A percentile compares a stretch with the other conserved stretches of the same genome.
phyloP scores from a whole-genome alignment of 129 eudicot species.

The Logfia minima region DNA sequence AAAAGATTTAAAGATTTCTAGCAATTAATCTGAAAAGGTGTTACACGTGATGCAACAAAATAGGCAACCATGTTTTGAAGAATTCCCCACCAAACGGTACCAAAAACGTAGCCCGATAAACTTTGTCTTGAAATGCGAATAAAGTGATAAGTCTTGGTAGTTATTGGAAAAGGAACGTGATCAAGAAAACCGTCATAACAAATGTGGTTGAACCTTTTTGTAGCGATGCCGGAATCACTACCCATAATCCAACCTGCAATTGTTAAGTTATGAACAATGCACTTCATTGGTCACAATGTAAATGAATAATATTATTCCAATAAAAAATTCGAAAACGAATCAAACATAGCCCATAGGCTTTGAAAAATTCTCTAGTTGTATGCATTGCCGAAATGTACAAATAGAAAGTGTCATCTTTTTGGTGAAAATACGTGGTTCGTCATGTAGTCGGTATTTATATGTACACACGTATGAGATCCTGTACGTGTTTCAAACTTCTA shows the following conservation, averaged over 20 bases:
- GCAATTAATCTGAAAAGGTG: neutral
- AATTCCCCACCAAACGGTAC: conserved; percentile 91
- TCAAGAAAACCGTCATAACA: conserved; percentile 63
- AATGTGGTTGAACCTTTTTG: conserved; percentile 50
- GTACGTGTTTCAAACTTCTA: no score
- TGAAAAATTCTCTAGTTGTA: neutral
- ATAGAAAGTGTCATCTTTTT: neutral
- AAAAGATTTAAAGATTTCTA: neutral
- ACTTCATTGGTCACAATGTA: neutral
- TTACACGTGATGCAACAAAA: conserved; percentile 84
- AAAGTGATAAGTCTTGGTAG: conserved; percentile 84
- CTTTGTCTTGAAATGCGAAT: conserved; percentile 66
- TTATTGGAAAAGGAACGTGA: conserved; percentile 69
- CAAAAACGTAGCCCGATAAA: conserved; percentile 73
- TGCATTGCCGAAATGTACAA: neutral
- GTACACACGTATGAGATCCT: neutral
- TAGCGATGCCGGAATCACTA: conserved; percentile 57
- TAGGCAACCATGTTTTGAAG: conserved; percentile 84
- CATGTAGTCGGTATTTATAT: neutral
- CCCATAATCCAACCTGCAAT: conserved; percentile 46
- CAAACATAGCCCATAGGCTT: neutral
- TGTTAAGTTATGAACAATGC: neutral
- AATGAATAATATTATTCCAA: no score
- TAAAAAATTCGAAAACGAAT: neutral
- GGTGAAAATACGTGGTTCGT: conserved; percentile 16